Base-by-base conservation (phyloP, 768 basidiomycete species). In the Agrocybe praecox region DNA sequence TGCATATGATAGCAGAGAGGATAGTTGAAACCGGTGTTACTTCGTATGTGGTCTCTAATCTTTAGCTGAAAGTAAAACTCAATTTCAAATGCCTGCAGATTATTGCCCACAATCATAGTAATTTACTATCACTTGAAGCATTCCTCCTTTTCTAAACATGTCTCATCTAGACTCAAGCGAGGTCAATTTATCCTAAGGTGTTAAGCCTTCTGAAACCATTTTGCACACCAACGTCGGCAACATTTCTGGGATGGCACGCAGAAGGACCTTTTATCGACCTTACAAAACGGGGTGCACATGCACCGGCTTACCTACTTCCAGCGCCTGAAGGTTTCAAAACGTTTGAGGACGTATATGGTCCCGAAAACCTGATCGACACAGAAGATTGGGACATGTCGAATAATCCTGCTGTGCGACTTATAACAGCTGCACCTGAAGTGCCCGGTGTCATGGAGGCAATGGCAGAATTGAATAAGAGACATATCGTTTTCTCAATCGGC, bases 11-110 rank as follows among this genome's bases (percentile, higher is more conserved):
- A 32, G 88, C 92, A 7, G 84, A 85, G 71, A 82, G 84, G 61
- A 90, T 96, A 45, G 81, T 87, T 18, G 90, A 94, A 73, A 94
- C 92, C 1, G 94, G 94, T 11, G 90, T 93, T 3, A 96, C 94
- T 21, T 88, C 90, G 85, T 92, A 74, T 66, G 87, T 81, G 17
- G 22, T 24, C 29, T 52, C 19, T 9, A 7, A 14, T 43, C 23
- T 9, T 29, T 26, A 24, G 7, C 7, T 36, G 26, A 40, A 6
- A 5, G 21, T 24, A n/a, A 18, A 32, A 6, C 46, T 56, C 24
- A 58, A 65, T 47, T 67, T 72, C 9, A 67, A 18, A 7, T 12
- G 11, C 57, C 66, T 21, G 62, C 49, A 85, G 84, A 18, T 67
- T 87, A 24, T 74, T 88, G 40, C 86, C 88, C 17, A 89, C 87